These are phyloP conservation scores for Furcasterigmium furcatum DNA, from an alignment of 2,329 filamentous ascomycete species.

Conservation along the genomic window DNA sequence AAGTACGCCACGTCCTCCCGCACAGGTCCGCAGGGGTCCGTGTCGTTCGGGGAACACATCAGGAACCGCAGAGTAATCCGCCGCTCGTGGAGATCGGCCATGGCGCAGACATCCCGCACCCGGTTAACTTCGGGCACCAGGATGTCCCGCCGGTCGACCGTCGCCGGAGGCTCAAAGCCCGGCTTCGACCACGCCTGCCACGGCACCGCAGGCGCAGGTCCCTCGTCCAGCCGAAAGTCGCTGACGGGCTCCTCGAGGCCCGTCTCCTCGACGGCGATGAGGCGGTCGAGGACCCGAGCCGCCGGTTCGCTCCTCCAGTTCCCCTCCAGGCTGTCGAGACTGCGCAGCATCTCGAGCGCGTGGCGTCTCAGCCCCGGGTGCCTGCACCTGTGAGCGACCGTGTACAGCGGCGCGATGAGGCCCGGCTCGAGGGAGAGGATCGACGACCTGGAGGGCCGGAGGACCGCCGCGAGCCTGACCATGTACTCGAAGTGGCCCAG, in stretches of 20 bases:
- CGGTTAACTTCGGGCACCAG: slow-evolving; percentile 15
- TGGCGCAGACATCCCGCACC: slow-evolving; percentile 16
- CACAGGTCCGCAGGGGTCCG: neutral
- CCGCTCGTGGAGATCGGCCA: neutral
- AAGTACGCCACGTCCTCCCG: neutral
- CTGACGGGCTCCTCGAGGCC: neutral
- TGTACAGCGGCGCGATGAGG: slow-evolving; percentile 15
- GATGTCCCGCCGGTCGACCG: slow-evolving; percentile 16
- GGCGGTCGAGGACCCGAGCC: slow-evolving; percentile 10
- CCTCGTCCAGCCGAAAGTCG: neutral
- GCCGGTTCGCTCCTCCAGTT: slow-evolving; percentile 20
- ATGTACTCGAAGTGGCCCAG: slow-evolving; percentile 24
- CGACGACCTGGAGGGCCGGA: slow-evolving; percentile 10
- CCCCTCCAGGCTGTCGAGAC: slow-evolving; percentile 18
- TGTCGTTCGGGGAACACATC: neutral
- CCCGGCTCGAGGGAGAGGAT: slow-evolving; percentile 20
- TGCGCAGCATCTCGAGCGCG: slow-evolving; percentile 15
- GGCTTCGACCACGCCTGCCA: neutral
- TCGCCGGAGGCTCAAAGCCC: neutral
- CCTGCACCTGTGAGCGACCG: slow-evolving; percentile 16
- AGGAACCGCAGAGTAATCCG: neutral
- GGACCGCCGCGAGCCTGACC: slow-evolving; percentile 9
- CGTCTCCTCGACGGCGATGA: slow-evolving; percentile 7
- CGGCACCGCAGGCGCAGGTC: neutral
- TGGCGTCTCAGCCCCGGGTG: slow-evolving; percentile 18